Evolutionary conservation across 345 rosid species (phyloP), one percentile per base, ranked within the genome.

Genomic region (Eutrema japonicum): DNA sequence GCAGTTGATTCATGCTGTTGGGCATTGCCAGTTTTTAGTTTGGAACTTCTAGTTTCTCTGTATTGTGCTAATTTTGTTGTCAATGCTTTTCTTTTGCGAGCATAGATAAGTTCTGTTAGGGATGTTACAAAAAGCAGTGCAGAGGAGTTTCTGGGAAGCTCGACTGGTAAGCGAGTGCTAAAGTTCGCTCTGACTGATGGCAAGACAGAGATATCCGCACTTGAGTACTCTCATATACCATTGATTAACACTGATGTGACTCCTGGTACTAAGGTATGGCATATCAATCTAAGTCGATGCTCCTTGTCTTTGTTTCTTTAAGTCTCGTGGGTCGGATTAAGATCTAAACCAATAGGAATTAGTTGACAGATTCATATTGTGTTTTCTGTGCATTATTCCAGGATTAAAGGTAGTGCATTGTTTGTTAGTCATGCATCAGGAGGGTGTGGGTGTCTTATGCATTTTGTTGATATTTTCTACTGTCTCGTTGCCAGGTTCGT

Each of bases 211-310:
- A 81, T 91, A 51, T 83, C 84, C 6, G 95, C 96, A 4, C 71
- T 91, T 2, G 98, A 94, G 84, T 89, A 79, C 77, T 66, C 80
- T 77, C 92, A 82, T 64, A 64, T 87, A 29, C 84, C 89, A 3
- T 68, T 87, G 8, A 71, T 94, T 72, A 75, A 79, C 8, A 80
- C 58, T 37, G 89, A 89, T 80, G 80, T 88, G 56, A 83, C 83
- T 82, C 96, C 97, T 48, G 90, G 98, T 68, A 78, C 93, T 60
- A 94, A 94, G 97, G 98, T 93, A 83, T 68, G 59, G 7, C 66
- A 45, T 26, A 3, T 50, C 61, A 58, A 7, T 18, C 61, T 58
- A 30, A 13, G 29, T 49, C 2, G 8, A 11, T 72, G 22, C 48
- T 42, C 32, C 30, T 42, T 60, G 49, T 58, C 12, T 59, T 8